phyloP scores from a whole-genome alignment of 345 rosid species.

The Noccaea caerulescens region DNA sequence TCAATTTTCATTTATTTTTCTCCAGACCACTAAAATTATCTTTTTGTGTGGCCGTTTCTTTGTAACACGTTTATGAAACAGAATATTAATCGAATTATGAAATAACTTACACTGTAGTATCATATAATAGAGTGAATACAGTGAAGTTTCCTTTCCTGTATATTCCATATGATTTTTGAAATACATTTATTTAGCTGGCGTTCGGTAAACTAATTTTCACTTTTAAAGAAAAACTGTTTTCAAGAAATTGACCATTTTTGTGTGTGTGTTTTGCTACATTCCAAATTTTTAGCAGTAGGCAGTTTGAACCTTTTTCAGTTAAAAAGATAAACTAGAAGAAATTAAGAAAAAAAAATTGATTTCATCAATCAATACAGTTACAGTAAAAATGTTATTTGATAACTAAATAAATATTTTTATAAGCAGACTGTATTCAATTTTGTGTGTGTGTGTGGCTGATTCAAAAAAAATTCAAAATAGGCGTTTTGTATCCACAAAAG shows the following conservation, averaged over 20 bases:
- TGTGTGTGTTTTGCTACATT: background rate
- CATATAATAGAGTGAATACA: background rate
- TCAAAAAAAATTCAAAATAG: background rate
- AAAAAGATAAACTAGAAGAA: background rate
- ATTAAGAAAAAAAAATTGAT: background rate
- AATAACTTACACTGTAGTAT: background rate
- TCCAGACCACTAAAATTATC: conserved; percentile 30
- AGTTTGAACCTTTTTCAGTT: background rate
- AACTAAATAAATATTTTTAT: too few species aligned
- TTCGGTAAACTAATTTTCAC: background rate
- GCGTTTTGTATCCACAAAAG: background rate
- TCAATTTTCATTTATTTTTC: background rate
- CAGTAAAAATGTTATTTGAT: too few species aligned
- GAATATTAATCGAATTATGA: conserved; percentile 33
- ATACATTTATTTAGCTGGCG: background rate
- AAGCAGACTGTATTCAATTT: too few species aligned
- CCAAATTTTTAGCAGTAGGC: conserved; percentile 11
- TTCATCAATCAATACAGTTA: background rate
- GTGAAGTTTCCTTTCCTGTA: conserved; percentile 13
- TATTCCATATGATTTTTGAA: conserved; percentile 1
- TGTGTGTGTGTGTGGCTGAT: too few species aligned
- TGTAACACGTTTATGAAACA: conserved; percentile 36
- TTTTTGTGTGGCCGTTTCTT: conserved; percentile 46
- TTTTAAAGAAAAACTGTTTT: background rate
- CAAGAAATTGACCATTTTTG: background rate